Evolutionary conservation across 768 basidiomycete species (phyloP).

Genomic region (Tricholoma sp.): DNA sequence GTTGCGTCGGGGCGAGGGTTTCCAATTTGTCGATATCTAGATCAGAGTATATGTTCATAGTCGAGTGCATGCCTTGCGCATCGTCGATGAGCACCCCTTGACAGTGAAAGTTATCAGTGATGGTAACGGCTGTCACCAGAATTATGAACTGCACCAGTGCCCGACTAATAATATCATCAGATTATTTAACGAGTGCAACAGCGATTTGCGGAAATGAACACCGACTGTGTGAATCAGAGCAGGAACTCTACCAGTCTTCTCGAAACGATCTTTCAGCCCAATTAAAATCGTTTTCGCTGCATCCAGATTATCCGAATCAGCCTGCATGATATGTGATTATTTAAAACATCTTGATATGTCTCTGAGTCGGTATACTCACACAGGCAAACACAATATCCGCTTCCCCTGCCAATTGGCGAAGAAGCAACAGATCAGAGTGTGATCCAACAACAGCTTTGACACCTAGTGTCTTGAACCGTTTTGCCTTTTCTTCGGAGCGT

Average conservation of each 20-base stretch:
- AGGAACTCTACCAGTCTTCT: slow-evolving; percentile 26
- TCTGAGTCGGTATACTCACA: slow-evolving; percentile 19
- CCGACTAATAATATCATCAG: slow-evolving; percentile 20
- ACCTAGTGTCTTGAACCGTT: slow-evolving; percentile 27
- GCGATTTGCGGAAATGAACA: slow-evolving; percentile 1
- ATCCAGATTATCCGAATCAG: slow-evolving; percentile 33
- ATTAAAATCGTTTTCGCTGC: slow-evolving; percentile 34
- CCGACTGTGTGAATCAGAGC: slow-evolving; percentile 41
- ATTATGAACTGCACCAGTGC: slow-evolving; percentile 21
- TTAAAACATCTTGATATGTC: background rate
- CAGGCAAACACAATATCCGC: slow-evolving; percentile 43
- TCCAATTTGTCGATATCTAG: slow-evolving; percentile 40
- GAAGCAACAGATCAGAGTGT: slow-evolving; percentile 30
- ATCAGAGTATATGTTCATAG: slow-evolving; percentile 43
- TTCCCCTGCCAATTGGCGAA: slow-evolving; percentile 34
- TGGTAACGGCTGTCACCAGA: background rate
- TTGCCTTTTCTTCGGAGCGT: slow-evolving; percentile 35
- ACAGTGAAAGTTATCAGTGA: background rate
- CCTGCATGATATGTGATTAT: slow-evolving; percentile 17
- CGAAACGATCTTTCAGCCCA: slow-evolving; percentile 29
- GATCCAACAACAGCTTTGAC: slow-evolving; percentile 37
- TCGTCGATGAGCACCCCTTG: slow-evolving; percentile 37
- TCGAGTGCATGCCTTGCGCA: slow-evolving; percentile 34
- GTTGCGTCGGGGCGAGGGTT: slow-evolving; percentile 36
- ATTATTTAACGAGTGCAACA: background rate